Evolutionary conservation across 2,329 filamentous ascomycete species (phyloP).

Genomic region (Aspergillus sp.): DNA sequence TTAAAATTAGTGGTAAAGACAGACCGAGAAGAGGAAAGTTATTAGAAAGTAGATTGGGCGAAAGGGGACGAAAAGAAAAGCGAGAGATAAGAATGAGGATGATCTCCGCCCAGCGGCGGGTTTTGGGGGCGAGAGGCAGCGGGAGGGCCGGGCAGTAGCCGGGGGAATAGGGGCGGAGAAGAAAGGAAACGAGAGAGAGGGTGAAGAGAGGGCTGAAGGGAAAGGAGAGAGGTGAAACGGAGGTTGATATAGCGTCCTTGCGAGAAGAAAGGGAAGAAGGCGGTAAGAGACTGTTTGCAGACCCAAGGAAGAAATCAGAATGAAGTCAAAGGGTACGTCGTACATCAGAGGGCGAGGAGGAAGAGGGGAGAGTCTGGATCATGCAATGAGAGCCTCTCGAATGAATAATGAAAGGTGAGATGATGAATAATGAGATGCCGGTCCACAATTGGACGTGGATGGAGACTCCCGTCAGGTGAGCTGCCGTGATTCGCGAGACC

Average conservation of each 20-base stretch:
- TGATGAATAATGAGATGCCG: no score
- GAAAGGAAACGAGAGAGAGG: background rate
- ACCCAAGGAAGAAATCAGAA: background rate
- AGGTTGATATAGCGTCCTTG: background rate
- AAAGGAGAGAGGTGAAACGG: background rate
- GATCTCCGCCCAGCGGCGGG: conserved; percentile 6
- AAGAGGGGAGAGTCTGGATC: background rate
- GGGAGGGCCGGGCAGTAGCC: conserved; percentile 6
- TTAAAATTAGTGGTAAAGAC: conserved; percentile 2
- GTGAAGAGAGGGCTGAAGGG: background rate
- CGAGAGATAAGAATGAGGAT: conserved; percentile 8
- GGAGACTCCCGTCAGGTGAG: no score
- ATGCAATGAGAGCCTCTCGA: background rate
- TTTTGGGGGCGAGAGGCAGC: background rate
- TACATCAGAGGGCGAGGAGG: background rate
- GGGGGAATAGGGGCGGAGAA: conserved; percentile 4
- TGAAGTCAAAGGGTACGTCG: background rate
- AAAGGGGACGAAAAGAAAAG: conserved; percentile 1
- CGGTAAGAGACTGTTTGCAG: background rate
- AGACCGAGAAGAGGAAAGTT: conserved; percentile 1
- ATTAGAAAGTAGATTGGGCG: background rate
- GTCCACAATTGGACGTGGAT: no score
- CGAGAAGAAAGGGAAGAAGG: background rate
- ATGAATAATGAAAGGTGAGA: no score
- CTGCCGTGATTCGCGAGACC: no score